These are phyloP conservation scores for Wallacemonas sp. DNA, from an alignment of 208 protist species.

Conservation along the genomic window DNA sequence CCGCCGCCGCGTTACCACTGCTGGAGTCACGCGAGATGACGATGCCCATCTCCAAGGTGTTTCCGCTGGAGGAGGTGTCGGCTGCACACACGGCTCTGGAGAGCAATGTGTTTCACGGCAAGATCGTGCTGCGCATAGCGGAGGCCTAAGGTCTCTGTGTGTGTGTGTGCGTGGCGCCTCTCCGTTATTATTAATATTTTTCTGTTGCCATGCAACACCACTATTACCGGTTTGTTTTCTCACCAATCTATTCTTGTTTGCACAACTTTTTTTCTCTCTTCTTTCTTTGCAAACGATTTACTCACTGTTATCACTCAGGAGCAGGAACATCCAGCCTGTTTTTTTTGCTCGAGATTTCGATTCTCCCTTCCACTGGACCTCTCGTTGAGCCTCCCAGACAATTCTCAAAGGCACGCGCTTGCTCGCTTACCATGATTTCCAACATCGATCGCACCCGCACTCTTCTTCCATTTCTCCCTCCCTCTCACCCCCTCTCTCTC, in stretches of 20 bases:
- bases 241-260: too few species aligned
- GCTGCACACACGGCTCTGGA: constrained; percentile 9
- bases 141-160: background rate
- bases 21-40: background rate
- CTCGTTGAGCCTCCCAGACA: too few species aligned
- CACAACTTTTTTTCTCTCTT: too few species aligned
- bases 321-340: background rate
- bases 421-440: too few species aligned
- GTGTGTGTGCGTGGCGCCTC: background rate
- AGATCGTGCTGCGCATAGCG: constrained; percentile 10
- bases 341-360: background rate
- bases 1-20: background rate
- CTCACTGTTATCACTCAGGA: background rate
- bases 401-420: too few species aligned
- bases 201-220: background rate
- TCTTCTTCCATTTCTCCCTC: too few species aligned
- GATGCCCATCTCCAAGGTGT: background rate
- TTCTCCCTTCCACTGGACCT: background rate
- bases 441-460: too few species aligned
- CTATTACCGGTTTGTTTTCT: too few species aligned
- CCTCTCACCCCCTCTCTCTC: too few species aligned
- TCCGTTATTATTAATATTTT: background rate
- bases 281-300: background rate
- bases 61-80: background rate
- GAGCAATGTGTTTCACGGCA: background rate